Evolutionary conservation across 2,329 filamentous ascomycete genomes (phyloP).

Genomic region (Rachicladosporium sp.): DNA sequence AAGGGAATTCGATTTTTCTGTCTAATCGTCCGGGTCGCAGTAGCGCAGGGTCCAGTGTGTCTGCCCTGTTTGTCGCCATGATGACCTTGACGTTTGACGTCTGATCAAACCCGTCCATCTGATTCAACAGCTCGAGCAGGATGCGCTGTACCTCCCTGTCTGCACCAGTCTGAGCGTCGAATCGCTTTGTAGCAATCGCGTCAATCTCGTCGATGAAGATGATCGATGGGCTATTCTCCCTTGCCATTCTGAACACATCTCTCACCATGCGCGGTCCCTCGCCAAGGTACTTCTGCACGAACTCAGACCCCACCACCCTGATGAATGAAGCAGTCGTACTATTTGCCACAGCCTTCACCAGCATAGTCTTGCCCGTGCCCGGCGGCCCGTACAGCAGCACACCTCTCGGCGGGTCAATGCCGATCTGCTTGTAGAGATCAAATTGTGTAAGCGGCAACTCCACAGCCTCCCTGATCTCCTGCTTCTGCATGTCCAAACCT

Average conservation of each 20-base stretch:
- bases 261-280: slow-evolving; percentile 98
- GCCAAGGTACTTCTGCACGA: slow-evolving; percentile 96
- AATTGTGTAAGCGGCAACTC: slow-evolving; percentile 95
- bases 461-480: slow-evolving; percentile 95
- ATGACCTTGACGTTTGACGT: slow-evolving; percentile 99
- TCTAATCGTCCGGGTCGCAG: slow-evolving; percentile 91
- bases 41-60: slow-evolving; percentile 89
- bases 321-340: slow-evolving; percentile 98
- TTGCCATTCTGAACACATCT: slow-evolving; percentile 97
- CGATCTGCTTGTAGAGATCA: slow-evolving; percentile 97
- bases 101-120: slow-evolving; percentile 99
- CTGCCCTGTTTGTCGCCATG: slow-evolving; percentile 98
- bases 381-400: slow-evolving; percentile 93
- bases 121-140: slow-evolving; percentile 89
- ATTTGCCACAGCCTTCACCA: slow-evolving; percentile 97
- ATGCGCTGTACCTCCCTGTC: slow-evolving; percentile 98
- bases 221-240: slow-evolving; percentile 94
- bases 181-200: slow-evolving; percentile 96
- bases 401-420: slow-evolving; percentile 94
- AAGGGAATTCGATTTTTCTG: slow-evolving; percentile 98
- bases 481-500: slow-evolving; percentile 98
- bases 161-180: slow-evolving; percentile 95
- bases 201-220: slow-evolving; percentile 99
- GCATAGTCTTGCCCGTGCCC: slow-evolving; percentile 91
- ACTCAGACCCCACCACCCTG: slow-evolving; percentile 93